These are phyloP conservation scores for Cryptomeria japonica DNA, from an alignment of 75 land plant species.

Conservation along the genomic window DNA sequence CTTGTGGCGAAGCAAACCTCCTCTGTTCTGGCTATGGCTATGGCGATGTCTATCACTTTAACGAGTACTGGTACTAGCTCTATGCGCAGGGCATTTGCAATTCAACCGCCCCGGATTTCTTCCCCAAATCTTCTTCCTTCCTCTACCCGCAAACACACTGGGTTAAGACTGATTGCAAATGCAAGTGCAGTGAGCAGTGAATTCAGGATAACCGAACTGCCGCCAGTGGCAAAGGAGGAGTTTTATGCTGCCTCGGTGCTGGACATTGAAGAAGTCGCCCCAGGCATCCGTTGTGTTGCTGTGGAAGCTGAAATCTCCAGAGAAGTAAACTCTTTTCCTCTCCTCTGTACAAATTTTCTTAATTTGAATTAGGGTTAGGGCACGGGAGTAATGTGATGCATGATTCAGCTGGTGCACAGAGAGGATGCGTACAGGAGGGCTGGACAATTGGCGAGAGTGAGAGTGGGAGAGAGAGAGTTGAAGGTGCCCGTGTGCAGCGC, in stretches of 20 bases:
- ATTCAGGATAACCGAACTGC: background rate
- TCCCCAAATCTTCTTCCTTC: too few species aligned
- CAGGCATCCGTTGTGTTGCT: conserved; percentile 37
- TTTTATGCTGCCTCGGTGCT: conserved; percentile 24
- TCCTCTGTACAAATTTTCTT: background rate
- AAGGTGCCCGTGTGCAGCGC: conserved; percentile 28
- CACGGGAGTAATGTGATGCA: background rate
- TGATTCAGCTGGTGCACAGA: conserved; percentile 29
- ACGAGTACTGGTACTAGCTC: too few species aligned
- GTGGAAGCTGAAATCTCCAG: conserved; percentile 39
- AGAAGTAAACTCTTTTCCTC: conserved; percentile 23
- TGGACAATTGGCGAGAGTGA: conserved; percentile 32
- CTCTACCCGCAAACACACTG: too few species aligned
- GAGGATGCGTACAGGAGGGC: conserved; percentile 36
- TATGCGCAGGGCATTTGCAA: too few species aligned
- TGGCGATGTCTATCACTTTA: too few species aligned
- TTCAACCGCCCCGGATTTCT: too few species aligned
- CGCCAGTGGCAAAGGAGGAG: conserved; percentile 4
- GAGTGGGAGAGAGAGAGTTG: conserved; percentile 5
- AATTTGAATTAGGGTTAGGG: conserved; percentile 1
- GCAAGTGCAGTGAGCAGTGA: background rate
- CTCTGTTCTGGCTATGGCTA: too few species aligned
- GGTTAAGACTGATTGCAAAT: background rate
- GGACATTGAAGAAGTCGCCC: conserved; percentile 21
- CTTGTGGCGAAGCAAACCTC: too few species aligned